Evolutionary conservation across 306 rosid species (phyloP).

Genomic region (Heteromeles arbutifolia): DNA sequence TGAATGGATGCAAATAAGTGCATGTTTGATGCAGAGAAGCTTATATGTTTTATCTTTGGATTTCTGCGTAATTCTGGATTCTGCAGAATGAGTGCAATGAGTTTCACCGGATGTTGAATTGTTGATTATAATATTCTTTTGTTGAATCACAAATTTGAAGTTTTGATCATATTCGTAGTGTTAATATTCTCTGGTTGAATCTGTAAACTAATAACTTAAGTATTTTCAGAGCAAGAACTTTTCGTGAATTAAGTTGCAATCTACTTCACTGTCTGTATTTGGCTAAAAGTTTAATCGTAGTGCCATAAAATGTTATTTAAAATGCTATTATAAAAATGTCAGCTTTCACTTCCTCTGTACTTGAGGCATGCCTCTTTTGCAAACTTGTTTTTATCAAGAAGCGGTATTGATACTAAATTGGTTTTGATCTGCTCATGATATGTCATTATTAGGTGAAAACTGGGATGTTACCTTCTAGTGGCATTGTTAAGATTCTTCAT

Average conservation of each 20-base stretch:
- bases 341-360: not conserved
- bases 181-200: not conserved
- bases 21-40: not conserved
- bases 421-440: constrained; percentile 17
- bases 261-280: not conserved
- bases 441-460: constrained; percentile 63
- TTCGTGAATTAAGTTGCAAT: not conserved
- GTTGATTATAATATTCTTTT: not conserved
- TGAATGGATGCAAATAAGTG: not conserved
- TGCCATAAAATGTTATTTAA: not conserved
- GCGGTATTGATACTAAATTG: not conserved
- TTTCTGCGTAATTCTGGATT: not conserved
- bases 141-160: not conserved
- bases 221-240: not conserved
- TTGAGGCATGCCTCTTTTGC: not conserved
- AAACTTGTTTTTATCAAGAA: not conserved
- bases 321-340: not conserved
- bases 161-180: not conserved
- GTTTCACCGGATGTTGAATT: not conserved
- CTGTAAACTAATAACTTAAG: not conserved
- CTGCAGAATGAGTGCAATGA: not conserved
- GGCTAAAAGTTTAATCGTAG: not conserved
- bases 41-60: not conserved
- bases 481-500: constrained; percentile 52
- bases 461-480: constrained; percentile 76